Conservation (phyloP, 2,329 filamentous ascomycete species). For the Corynespora cassiicola region DNA sequence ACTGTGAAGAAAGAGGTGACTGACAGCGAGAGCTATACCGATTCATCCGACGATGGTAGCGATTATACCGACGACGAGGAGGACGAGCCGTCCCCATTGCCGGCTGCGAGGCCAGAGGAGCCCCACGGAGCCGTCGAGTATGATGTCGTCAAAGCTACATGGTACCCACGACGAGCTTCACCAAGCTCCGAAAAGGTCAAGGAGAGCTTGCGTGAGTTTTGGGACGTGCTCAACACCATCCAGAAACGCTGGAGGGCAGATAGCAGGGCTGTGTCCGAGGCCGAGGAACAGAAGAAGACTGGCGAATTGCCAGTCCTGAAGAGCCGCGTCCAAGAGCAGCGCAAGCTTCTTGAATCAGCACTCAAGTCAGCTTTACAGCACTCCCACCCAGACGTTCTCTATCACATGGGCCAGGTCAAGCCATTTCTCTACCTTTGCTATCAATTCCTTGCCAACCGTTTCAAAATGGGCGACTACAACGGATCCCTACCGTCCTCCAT, state of each 20-base stretch:
- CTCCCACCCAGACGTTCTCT: conserved; percentile 55
- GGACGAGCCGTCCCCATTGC: conserved; percentile 62
- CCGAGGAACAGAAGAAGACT: conserved; percentile 63
- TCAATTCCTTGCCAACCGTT: conserved; percentile 56
- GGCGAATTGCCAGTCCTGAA: conserved; percentile 62
- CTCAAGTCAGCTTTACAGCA: conserved; percentile 53
- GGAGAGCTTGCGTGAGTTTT: conserved; percentile 61
- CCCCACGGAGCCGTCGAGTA: conserved; percentile 62
- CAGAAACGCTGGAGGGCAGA: conserved; percentile 68
- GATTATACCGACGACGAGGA: conserved; percentile 62
- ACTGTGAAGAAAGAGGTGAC: conserved; percentile 40
- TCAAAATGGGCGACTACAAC: conserved; percentile 53
- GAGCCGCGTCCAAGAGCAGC: conserved; percentile 63
- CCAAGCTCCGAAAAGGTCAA: conserved; percentile 60
- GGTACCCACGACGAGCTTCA: conserved; percentile 61
- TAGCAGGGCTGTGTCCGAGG: conserved; percentile 61
- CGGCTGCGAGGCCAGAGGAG: conserved; percentile 58
- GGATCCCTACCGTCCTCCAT: conserved; percentile 49
- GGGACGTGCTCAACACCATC: conserved; percentile 65
- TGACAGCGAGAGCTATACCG: conserved; percentile 53
- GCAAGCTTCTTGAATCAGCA: conserved; percentile 62
- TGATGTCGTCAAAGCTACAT: conserved; percentile 67
- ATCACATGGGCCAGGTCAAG: conserved; percentile 45
- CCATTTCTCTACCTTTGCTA: conserved; percentile 54
- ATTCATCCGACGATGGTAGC: conserved; percentile 58